Evolutionary conservation across 306 rosid genomes (phyloP).

Genomic region (Vicia villosa): DNA sequence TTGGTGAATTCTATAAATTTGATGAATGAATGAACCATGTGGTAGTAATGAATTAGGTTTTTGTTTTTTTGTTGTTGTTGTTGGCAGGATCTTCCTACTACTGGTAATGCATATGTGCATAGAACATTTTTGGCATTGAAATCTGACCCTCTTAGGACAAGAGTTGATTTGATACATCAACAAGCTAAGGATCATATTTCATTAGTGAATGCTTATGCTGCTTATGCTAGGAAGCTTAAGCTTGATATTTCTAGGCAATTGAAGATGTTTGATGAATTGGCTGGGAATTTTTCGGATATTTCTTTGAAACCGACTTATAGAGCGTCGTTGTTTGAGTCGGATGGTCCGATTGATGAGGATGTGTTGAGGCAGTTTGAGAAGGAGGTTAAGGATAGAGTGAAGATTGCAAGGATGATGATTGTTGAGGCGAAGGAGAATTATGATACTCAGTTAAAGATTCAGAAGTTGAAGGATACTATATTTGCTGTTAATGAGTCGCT

Average conservation of each 20-base stretch:
- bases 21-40: background rate
- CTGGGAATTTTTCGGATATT: slow-evolving; percentile 68
- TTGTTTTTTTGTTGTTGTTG: slow-evolving; percentile 14
- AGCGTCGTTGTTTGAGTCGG: slow-evolving; percentile 66
- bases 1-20: background rate
- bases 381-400: slow-evolving; percentile 97
- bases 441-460: slow-evolving; percentile 94
- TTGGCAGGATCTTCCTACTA: slow-evolving; percentile 73
- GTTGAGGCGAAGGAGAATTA: slow-evolving; percentile 87
- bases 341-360: slow-evolving; percentile 87
- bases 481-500: slow-evolving; percentile 93
- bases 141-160: slow-evolving; percentile 86
- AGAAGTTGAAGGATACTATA: slow-evolving; percentile 95
- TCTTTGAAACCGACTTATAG: slow-evolving; percentile 62
- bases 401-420: slow-evolving; percentile 75
- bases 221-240: slow-evolving; percentile 98
- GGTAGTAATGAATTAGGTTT: slow-evolving; percentile 31
- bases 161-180: slow-evolving; percentile 87
- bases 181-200: slow-evolving; percentile 94
- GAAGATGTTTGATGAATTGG: slow-evolving; percentile 88
- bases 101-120: slow-evolving; percentile 82
- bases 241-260: slow-evolving; percentile 89
- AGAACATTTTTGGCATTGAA: slow-evolving; percentile 89
- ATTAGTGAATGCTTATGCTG: slow-evolving; percentile 93
- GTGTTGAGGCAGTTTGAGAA: slow-evolving; percentile 91